phyloP scores from a whole-genome alignment of 2,329 filamentous ascomycete species.

The Dendryphion nanum region DNA sequence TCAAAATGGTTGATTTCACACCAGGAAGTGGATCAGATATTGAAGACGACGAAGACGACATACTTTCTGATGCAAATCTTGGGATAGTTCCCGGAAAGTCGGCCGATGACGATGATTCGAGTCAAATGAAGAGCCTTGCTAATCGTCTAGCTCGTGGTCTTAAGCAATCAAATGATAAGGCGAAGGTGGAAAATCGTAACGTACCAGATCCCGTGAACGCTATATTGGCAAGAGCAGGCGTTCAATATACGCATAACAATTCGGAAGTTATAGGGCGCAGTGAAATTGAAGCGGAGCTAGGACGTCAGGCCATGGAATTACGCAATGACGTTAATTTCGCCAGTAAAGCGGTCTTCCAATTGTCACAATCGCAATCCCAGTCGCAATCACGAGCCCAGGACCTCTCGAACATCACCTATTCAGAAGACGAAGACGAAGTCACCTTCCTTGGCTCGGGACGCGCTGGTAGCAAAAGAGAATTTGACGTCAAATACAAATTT shows the following conservation, averaged over 20 bases:
- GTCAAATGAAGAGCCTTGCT: constrained; percentile 58
- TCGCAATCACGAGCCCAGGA: constrained; percentile 16
- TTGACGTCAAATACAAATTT: constrained; percentile 58
- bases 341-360: constrained; percentile 59
- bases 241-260: constrained; percentile 96
- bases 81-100: no score
- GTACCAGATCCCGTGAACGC: constrained; percentile 75
- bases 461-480: constrained; percentile 32
- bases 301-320: constrained; percentile 68
- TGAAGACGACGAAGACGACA: constrained; percentile 20
- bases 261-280: constrained; percentile 90
- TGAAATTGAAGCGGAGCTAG: constrained; percentile 85
- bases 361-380: constrained; percentile 38
- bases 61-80: constrained; percentile 25
- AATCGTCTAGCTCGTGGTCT: constrained; percentile 34
- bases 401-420: not conserved
- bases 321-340: constrained; percentile 52
- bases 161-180: constrained; percentile 30
- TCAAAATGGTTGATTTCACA: constrained; percentile 75
- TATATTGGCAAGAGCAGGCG: constrained; percentile 82
- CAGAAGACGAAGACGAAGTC: constrained; percentile 8
- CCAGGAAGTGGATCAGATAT: constrained; percentile 52
- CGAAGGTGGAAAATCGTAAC: constrained; percentile 46
- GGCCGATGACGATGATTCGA: constrained; percentile 26
- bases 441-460: not conserved